Base-by-base conservation (phyloP, 768 basidiomycete species). In the Hericium coralloides region DNA sequence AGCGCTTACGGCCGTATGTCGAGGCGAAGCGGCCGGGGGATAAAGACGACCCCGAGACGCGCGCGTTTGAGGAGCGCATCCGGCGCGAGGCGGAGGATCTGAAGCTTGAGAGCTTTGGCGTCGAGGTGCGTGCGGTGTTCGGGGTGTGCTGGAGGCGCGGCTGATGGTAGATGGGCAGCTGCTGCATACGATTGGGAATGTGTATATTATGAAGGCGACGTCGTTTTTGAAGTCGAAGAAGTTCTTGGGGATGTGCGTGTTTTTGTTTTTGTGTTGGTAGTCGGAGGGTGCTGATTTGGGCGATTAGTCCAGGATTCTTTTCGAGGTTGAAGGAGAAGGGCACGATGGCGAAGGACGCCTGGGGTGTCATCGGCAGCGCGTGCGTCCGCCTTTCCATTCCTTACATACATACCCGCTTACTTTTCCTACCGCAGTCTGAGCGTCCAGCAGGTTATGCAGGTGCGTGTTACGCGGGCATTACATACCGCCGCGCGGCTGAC, bases 341-440 rank as follows among this genome's bases (percentile, higher is more conserved):
- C 5, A 71, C 89, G 0, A 77, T 95, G 53, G 88, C 94, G 25
- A 98, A 98, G 70, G 97, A 99, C 63, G 90, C 94, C 0, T 98
- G 92, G 89, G 94, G 93, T 15, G 88, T 98, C 59, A 88, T 98
- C 58, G 91, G 92, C 38, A 93, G 91, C 77, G 95, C 95, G 85
- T 94, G 72, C 73, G 92, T 77, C 31, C 58, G n/a, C 36, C 9
- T n/a, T 9, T 12, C 41, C 43, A 25, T 43, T 58, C 41, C 58
- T 53, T 55, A 53, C 18, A 53, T 55, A 14, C 49, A 23, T 48
- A 38, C 38, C 15, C 9, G 15, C 38, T 49, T 47, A 4, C 18
- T n/a, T 26, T 53, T 55, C 50, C 61, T 50, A 14, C 41, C 38
- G 50, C 37, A 84, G 83, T 4, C 67, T 90, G 62, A 85, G 85